A percentile compares a stretch with the other conserved stretches of the same genome.
phyloP scores from a whole-genome alignment of 192 early-diverging fungal species.

The Umbelopsis vinacea region DNA sequence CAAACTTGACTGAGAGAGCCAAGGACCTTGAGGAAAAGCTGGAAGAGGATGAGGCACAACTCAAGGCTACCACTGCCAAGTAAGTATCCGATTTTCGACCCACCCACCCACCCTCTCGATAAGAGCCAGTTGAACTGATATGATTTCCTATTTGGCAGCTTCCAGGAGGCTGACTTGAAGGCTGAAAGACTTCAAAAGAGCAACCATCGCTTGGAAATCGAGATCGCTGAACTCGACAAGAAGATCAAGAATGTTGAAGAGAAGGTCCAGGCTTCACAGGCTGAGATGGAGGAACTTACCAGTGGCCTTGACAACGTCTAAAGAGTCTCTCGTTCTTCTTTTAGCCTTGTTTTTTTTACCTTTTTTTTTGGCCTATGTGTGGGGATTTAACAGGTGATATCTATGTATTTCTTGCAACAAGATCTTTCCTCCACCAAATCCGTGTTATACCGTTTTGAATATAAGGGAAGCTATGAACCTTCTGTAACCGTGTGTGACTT shows the following conservation, averaged over 20 bases:
- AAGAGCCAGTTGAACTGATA: background rate
- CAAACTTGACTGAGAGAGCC: slow-evolving; percentile 25
- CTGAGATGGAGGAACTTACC: slow-evolving; percentile 79
- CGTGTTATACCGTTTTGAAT: background rate
- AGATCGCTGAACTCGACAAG: slow-evolving; percentile 71
- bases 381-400: slow-evolving; percentile 1
- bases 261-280: slow-evolving; percentile 70
- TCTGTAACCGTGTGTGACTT: background rate
- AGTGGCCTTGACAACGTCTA: slow-evolving; percentile 82
- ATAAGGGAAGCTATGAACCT: background rate
- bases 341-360: background rate
- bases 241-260: slow-evolving; percentile 73
- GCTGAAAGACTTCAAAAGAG: slow-evolving; percentile 87
- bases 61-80: slow-evolving; percentile 37
- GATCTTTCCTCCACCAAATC: slow-evolving; percentile 5
- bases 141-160: slow-evolving; percentile 27
- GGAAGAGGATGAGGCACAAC: slow-evolving; percentile 32
- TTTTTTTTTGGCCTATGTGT: background rate
- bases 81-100: slow-evolving; percentile 18
- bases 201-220: slow-evolving; percentile 78
- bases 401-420: slow-evolving; percentile 1
- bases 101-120: no score
- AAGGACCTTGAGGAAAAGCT: slow-evolving; percentile 41
- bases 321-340: slow-evolving; percentile 18
- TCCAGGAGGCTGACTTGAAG: slow-evolving; percentile 71